Evolutionary conservation across 78 protist genomes (phyloP), one percentile per base, ranked within the genome.

Genomic region (Emiliania huxleyi): DNA sequence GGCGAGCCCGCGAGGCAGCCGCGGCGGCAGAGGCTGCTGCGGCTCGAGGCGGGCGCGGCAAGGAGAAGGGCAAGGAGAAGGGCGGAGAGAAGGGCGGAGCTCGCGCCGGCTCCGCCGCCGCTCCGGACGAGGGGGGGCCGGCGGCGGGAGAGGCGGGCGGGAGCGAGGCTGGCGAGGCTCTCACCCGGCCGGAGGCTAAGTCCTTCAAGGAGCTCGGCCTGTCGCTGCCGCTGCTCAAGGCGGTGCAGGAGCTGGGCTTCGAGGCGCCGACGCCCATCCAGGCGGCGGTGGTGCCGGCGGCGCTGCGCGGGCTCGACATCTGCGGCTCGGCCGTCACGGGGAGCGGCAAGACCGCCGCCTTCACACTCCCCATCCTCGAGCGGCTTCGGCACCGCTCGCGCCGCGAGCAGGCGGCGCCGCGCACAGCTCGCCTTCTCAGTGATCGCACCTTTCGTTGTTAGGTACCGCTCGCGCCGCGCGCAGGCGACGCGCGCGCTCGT

Each of bases 331-430:
- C 96, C 0, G 73, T 93, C 69, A 95, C 96, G 0, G 99, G 99
- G 29, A 90, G 95, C 46, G 99, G 99, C 37, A 98, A 98, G 90
- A 98, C 99, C 3, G 99, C 98, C 15, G 98, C 99, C 19, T 98
- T 98, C 49, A 98, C 97, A 12, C 95, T 98, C 40, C 99, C 99
- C 0, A 96, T 97, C 5, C 92, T 98, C 35, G 96, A 97, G 56
- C 89, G 89, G 26, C 89, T 81, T 37, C 89, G 26, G 29, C 3
- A 44, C 87, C 49, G 44, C 15, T 0, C 46, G 44, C 87, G 87
- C 23, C 87, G 87, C 52, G 22, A 4, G 26, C 46, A 22, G 37
- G 79, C 95, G 35, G 90, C 96, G 11, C 95, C n/a, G n/a, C n/a
- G n/a, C n/a, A n/a, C n/a, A n/a, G n/a, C n/a, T n/a, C n/a, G n/a